Evolutionary conservation across 768 basidiomycete genomes (phyloP).

Genomic region (Candolleomyces eurysporus): DNA sequence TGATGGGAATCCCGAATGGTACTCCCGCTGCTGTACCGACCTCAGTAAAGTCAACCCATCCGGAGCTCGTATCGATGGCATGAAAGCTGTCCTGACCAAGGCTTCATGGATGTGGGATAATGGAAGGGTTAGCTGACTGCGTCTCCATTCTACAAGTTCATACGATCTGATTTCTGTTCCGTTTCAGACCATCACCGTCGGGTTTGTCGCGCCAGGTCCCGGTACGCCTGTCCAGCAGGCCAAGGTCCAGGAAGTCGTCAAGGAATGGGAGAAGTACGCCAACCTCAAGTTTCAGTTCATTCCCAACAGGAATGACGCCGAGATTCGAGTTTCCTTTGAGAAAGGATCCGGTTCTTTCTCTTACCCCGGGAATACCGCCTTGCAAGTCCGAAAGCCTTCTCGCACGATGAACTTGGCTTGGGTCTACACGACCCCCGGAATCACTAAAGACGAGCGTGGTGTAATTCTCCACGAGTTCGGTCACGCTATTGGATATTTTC

Average conservation of each 20-base stretch:
- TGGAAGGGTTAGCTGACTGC: neutral
- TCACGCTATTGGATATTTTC: constrained; percentile 16
- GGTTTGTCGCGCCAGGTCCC: neutral
- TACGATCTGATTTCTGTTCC: too few relatives aligned
- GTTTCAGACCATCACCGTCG: neutral
- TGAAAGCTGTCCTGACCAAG: constrained; percentile 5
- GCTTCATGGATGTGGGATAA: constrained; percentile 7
- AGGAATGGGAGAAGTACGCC: constrained; percentile 16
- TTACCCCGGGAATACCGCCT: constrained; percentile 10
- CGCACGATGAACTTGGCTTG: constrained; percentile 17
- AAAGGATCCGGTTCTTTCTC: constrained; percentile 12
- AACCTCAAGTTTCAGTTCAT: constrained; percentile 13
- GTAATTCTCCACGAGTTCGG: constrained; percentile 20
- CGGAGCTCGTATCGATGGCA: neutral
- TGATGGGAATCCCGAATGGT: neutral
- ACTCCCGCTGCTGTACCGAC: neutral
- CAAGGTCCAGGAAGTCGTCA: constrained; percentile 13
- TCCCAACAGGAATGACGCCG: neutral
- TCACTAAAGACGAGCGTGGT: constrained; percentile 8
- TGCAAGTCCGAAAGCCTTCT: neutral
- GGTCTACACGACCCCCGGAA: neutral
- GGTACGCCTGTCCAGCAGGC: constrained; percentile 4
- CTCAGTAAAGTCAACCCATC: neutral
- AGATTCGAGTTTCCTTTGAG: constrained; percentile 13
- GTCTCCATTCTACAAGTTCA: neutral